phyloP scores from a whole-genome alignment of 2,329 filamentous ascomycete species.

The Phyllosticta capitalensis region DNA sequence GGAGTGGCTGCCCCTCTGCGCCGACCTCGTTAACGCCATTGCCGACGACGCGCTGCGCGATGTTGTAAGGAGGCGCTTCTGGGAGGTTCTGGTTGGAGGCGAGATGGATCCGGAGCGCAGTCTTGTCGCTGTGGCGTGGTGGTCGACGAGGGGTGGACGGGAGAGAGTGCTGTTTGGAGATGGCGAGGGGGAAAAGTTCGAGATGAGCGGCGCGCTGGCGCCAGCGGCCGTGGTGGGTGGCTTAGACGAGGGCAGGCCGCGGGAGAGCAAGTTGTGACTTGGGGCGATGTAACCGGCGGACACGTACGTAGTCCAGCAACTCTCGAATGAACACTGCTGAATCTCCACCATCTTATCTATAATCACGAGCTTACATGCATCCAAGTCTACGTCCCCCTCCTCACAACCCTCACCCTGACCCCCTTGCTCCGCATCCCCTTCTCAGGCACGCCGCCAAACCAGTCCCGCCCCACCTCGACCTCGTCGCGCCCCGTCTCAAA shows the following conservation, averaged over 20 bases:
- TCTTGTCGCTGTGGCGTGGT: conserved; percentile 74
- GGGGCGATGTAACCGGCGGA: neutral
- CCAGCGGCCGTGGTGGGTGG: neutral
- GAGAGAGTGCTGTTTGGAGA: conserved; percentile 45
- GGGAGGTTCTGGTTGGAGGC: conserved; percentile 67
- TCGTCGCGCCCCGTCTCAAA: neutral
- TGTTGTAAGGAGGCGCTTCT: conserved; percentile 60
- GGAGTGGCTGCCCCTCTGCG: conserved; percentile 70
- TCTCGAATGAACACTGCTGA: too few species aligned
- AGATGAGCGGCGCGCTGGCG: conserved; percentile 49
- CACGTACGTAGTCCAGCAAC: too few species aligned
- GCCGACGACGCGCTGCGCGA: conserved; percentile 52
- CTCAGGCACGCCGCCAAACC: neutral
- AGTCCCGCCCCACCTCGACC: neutral
- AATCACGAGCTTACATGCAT: too few species aligned
- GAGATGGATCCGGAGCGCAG: conserved; percentile 85
- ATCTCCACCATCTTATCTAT: too few species aligned
- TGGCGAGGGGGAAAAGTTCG: conserved; percentile 42
- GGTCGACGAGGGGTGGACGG: conserved; percentile 57
- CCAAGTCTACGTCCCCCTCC: too few species aligned
- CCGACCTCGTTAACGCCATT: conserved; percentile 57
- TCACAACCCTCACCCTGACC: neutral
- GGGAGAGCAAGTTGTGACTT: conserved; percentile 36
- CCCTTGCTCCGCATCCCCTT: neutral
- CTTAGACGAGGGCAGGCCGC: conserved; percentile 18